Evolutionary conservation across 768 basidiomycete genomes (phyloP).

Genomic region (Cystofilobasidium capitatum): DNA sequence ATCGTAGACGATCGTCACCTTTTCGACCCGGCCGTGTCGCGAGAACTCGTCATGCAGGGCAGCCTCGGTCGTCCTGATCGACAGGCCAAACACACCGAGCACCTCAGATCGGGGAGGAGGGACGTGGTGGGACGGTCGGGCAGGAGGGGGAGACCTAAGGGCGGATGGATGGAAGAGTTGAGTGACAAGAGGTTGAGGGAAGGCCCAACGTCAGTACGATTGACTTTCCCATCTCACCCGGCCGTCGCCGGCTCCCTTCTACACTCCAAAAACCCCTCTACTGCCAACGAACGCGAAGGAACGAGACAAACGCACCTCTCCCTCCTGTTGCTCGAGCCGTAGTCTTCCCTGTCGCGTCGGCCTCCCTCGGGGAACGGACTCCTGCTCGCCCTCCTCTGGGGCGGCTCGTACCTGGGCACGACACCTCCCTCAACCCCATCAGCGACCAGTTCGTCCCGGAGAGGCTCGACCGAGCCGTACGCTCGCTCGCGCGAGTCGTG

Average conservation of each 20-base stretch:
- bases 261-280: too few species aligned
- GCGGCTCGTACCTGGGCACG: background rate
- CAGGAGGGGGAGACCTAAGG: background rate
- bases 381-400: background rate
- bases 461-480: background rate
- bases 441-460: background rate
- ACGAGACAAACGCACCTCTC: background rate
- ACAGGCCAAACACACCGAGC: conserved; percentile 95
- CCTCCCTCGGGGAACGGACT: background rate
- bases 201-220: too few species aligned
- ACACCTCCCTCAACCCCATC: background rate
- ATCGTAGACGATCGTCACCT: conserved; percentile 94
- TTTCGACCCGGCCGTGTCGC: conserved; percentile 79
- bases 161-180: background rate
- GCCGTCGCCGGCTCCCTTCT: too few species aligned
- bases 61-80: conserved; percentile 84
- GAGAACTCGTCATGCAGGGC: conserved; percentile 92
- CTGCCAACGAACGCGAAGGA: too few species aligned
- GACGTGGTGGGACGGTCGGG: background rate
- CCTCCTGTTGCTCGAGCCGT: background rate
- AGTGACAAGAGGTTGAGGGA: background rate
- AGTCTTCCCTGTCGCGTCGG: background rate
- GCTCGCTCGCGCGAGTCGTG: conserved; percentile 2
- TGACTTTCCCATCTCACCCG: too few species aligned
- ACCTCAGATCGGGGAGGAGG: conserved; percentile 54